Evolutionary conservation across 495 filamentous ascomycete species (phyloP), one percentile per base, ranked within the genome.

Genomic region (Sordaria brevicollis): DNA sequence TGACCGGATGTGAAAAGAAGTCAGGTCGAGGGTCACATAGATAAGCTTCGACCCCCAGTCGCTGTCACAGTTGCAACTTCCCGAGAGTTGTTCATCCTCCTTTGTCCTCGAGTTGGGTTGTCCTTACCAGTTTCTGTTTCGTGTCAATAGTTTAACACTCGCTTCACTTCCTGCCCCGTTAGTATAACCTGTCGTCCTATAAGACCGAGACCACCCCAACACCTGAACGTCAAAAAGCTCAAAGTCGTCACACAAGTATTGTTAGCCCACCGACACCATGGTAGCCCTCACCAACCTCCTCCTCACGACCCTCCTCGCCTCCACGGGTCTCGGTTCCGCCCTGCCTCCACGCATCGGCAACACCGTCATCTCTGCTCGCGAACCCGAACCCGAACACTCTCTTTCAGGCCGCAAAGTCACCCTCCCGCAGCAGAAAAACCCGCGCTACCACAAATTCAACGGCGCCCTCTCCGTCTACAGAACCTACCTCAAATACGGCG

Each of bases 401-500:
- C 21, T 15, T 33, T 66, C 21, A 57, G 38, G 31, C 19, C 74
- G 75, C 21, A 71, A 68, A 31, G 67, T 86, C 75, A 86, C 83
- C 65, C 76, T 90, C 62, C 82, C 86, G 41, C 84, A 86, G 68
- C 78, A 85, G 31, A 83, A 81, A 65, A 88, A 86, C 69, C 79
- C 79, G 33, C 74, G 78, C 67, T 82, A 83, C 66, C 43, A 54
- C 49, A 73, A 79, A 49, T 77, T 76, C 66, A 80, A 87, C 71
- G 86, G 87, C 29, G 84, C 84, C 6, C 75, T 81, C 34, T 85
- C 86, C 37, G 74, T 91, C 33, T 80, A 83, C 70, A 89, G 83
- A 76, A 86, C 89, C 37, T 89, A 89, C 77, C 77, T 83, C 71
- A 91, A 91, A 71, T 90, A 84, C 74, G 83, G 86, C 71, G 82